Base-by-base conservation (phyloP, 305 asterid genomes). In the Andrographis paniculata region DNA sequence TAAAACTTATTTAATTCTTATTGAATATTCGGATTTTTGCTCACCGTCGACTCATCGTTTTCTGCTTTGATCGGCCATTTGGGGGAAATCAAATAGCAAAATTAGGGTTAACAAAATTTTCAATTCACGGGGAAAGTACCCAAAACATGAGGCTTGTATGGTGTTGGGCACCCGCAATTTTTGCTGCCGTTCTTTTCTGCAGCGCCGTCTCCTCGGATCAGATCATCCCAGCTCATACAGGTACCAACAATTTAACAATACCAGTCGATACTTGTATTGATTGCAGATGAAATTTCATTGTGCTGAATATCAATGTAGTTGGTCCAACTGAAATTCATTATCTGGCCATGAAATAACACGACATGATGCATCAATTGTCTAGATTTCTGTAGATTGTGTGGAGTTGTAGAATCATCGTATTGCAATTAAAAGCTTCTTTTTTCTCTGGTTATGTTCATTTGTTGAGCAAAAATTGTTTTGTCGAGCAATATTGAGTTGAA, bases 211-310 rank as follows among this genome's bases (percentile, higher is more conserved):
- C 14, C 36, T 61, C 71, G 42, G 78, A 76, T 67, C 80, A 59
- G 68, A 62, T 68, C 31, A 60, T 73, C 58, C 57, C 80, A 45
- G 72, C 75, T 54, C 80, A 70, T 20, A 53, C 84, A 67, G 84
- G 84, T 73, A 62, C 41, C 18, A 23, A 1, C 17, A 23, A 20
- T 38, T 50, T 36, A 4, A 45, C 21, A 17, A 42, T 59, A 45
- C 28, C 27, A 45, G 8, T 37, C 15, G 15, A 20, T 21, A 19
- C 43, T 36, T 19, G 52, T 30, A 47, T 50, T 56, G 24, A 23
- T 18, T 33, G 51, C 52, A 49, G 52, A 46, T 45, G 53, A 43
- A 38, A 31, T 47, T 38, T 33, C 44, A 22, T 2, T 42, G 5
- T 38, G 31, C 45, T 40, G 36, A 50, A 38, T 20, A 17, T 19